Percentiles rank a stretch among this genome's conserved stretches.
phyloP scores from a whole-genome alignment of 148 eudicot species.

The Suaeda aralocaspica region DNA sequence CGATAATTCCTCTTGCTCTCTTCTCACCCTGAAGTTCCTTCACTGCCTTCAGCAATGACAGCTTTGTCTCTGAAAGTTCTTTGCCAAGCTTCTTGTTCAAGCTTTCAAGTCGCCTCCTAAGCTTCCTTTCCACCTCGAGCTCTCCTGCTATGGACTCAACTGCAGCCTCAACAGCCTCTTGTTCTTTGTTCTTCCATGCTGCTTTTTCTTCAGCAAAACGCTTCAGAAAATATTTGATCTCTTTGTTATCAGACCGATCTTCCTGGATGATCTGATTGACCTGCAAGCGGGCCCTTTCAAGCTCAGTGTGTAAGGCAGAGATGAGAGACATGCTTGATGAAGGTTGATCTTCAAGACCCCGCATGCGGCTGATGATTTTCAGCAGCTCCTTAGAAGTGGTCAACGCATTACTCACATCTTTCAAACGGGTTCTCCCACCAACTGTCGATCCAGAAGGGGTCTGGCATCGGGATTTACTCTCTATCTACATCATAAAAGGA shows the following conservation, averaged over 20 bases:
- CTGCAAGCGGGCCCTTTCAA: constrained; percentile 83
- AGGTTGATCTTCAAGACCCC: constrained; percentile 64
- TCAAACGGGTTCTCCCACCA: constrained; percentile 50
- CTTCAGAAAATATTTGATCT: constrained; percentile 54
- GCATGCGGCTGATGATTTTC: constrained; percentile 69
- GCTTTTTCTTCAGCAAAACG: constrained; percentile 80
- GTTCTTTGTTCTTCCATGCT: constrained; percentile 67
- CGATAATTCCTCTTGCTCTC: constrained; percentile 57
- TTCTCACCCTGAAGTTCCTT: constrained; percentile 70
- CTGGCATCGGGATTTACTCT: constrained; percentile 68
- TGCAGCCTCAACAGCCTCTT: constrained; percentile 57
- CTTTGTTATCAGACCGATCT: constrained; percentile 58
- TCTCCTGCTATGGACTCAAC: constrained; percentile 61
- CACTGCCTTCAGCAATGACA: constrained; percentile 44
- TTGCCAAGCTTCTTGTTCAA: constrained; percentile 81
- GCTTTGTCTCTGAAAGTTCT: constrained; percentile 67
- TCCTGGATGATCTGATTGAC: constrained; percentile 73
- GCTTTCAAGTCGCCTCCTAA: constrained; percentile 67
- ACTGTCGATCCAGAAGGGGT: constrained; percentile 44
- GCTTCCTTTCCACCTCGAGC: constrained; percentile 74
- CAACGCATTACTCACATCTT: constrained; percentile 77
- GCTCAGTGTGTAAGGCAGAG: constrained; percentile 88
- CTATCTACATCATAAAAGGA: constrained; percentile 40
- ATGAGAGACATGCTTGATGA: constrained; percentile 76
- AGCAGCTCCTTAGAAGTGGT: constrained; percentile 90